These are phyloP conservation scores for Thelonectria rubi DNA, from an alignment of 2,329 filamentous ascomycete species.

Conservation along the genomic window DNA sequence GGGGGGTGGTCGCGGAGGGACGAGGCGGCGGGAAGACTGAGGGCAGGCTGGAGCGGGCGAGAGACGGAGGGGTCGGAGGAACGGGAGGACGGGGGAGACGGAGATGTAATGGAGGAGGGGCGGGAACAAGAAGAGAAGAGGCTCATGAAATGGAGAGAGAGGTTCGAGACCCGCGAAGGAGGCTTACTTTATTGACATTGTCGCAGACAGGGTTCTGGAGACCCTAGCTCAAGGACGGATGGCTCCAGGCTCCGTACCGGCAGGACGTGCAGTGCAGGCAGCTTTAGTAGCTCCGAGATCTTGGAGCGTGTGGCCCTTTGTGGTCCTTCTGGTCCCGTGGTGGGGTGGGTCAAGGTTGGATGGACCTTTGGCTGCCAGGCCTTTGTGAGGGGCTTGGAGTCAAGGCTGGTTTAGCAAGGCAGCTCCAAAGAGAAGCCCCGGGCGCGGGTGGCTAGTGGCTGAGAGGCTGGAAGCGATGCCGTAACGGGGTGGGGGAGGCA, in stretches of 20 bases:
- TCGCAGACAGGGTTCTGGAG: constrained; percentile 49
- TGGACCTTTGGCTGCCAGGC: constrained; percentile 30
- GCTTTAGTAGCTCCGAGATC: constrained; percentile 46
- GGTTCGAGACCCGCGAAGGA: constrained; percentile 43
- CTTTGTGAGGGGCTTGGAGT: constrained; percentile 25
- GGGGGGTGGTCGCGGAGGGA: constrained; percentile 17
- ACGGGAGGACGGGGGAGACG: constrained; percentile 14
- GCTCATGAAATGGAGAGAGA: constrained; percentile 37
- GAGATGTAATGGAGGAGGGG: constrained; percentile 29
- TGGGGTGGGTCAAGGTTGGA: constrained; percentile 39
- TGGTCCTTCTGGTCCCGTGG: constrained; percentile 39
- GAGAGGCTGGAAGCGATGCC: constrained; percentile 43
- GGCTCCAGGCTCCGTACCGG: constrained; percentile 44
- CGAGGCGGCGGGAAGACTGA: constrained; percentile 7
- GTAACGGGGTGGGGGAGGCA: constrained; percentile 43
- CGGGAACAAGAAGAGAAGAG: constrained; percentile 35
- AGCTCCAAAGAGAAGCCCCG: constrained; percentile 19
- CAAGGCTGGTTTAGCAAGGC: constrained; percentile 24
- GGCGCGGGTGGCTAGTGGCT: constrained; percentile 42
- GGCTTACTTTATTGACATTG: constrained; percentile 66
- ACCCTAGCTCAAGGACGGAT: constrained; percentile 47
- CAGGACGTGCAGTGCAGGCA: constrained; percentile 44
- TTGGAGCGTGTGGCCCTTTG: constrained; percentile 43
- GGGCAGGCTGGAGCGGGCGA: constrained; percentile 12
- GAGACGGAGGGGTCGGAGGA: constrained; percentile 5